phyloP scores from a whole-genome alignment of 1,284 basidiomycete genomes.

The Pascua guehoae region DNA sequence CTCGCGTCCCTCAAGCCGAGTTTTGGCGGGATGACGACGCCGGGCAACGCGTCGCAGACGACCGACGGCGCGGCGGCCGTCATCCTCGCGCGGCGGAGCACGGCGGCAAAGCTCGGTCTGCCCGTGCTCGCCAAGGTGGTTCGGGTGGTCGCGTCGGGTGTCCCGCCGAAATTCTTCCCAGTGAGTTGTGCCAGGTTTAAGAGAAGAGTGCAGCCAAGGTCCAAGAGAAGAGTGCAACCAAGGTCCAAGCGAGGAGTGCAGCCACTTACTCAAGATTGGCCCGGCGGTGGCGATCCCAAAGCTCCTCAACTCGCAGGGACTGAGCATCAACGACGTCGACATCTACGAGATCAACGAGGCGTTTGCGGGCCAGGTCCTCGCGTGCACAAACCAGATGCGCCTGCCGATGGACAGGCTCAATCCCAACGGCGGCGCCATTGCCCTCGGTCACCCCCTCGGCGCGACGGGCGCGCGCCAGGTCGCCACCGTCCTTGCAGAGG shows the following conservation, averaged over 20 bases:
- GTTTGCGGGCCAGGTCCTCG: constrained; percentile 76
- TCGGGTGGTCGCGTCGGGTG: constrained; percentile 64
- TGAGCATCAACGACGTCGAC: constrained; percentile 69
- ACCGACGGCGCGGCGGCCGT: constrained; percentile 92
- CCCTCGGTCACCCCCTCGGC: constrained; percentile 24
- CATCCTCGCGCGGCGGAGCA: constrained; percentile 72
- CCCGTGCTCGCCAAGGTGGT: constrained; percentile 86
- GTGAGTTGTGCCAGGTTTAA: too few relatives aligned
- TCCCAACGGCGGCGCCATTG: constrained; percentile 81
- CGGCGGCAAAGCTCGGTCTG: constrained; percentile 70
- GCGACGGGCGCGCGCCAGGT: constrained; percentile 82
- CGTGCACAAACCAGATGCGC: constrained; percentile 66
- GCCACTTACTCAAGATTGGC: too few relatives aligned
- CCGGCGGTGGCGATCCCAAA: constrained; percentile 81
- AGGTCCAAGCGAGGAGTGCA: too few relatives aligned
- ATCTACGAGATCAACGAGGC: constrained; percentile 84
- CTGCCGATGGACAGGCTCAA: constrained; percentile 73
- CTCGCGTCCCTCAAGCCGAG: constrained; percentile 82
- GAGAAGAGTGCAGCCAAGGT: too few relatives aligned
- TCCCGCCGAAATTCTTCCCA: constrained; percentile 73
- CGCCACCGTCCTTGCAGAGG: constrained; percentile 74
- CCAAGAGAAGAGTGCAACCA: too few relatives aligned
- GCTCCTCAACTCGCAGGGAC: constrained; percentile 61
- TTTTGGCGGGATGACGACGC: constrained; percentile 58
- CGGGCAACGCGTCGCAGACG: constrained; percentile 76